Base-by-base conservation (phyloP, 2,329 filamentous ascomycete genomes). In the Colletotrichum tanaceti region DNA sequence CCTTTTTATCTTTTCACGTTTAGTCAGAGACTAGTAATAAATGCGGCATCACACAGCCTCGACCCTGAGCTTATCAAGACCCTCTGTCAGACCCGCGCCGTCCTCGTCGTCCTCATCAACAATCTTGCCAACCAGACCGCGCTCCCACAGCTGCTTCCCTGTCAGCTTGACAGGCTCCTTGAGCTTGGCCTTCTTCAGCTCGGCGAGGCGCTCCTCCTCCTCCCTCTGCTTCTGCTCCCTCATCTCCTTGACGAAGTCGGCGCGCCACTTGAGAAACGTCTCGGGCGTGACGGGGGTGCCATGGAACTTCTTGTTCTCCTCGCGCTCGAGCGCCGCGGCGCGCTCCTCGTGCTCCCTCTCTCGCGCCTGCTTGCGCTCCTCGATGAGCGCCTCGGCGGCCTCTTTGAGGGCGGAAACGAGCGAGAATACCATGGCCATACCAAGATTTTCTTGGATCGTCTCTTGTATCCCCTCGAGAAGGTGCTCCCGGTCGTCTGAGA, bases 361-460 rank as follows among this genome's bases (percentile, higher is more conserved):
- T 1, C 84, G 87, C 10, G 85, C 91, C 66, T 89, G 88, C 75
- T 90, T 88, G 53, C 96, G 90, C 71, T 93, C 89, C 18, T 86
- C 81, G 73, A 98, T 89, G 67, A 99, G 86, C 73, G 90, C 86
- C 82, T 99, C 96, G n/a, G 94, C 95, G 59, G 88, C 86, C 68
- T 99, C 96, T 78, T 98, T 98, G 69, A 99, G 82, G 0, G 91
- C 89, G 16, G 92, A 93, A 62, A 97, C 91, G 28, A 99, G 83
- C 0, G 95, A 93, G 80, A 98, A 99, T 1, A 99, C 84, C 96
- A 99, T 99, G 63, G 94, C 93, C 91, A 98, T 98, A 71, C 96
- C 96, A 68, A 98, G 82, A 73, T 94, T 98, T 79, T 99, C 96
- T 77, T 96, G 90, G 43, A 98, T 91, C 0, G 91, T 92, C 18